Base-by-base conservation (phyloP, 306 rosid genomes). In the Mimosa bimucronata region DNA sequence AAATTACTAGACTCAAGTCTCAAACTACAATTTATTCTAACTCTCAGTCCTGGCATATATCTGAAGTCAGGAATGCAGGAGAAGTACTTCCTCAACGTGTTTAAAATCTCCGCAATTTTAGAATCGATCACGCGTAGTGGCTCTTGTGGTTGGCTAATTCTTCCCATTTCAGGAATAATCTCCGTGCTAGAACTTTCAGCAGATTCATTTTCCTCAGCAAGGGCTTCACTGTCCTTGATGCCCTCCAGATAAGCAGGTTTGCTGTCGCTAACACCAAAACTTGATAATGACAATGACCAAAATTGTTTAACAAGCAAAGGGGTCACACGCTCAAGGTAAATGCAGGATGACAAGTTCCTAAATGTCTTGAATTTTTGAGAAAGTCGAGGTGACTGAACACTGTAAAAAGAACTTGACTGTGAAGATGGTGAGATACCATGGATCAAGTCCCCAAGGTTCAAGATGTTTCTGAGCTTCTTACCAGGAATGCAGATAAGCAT, bases 21-120 rank as follows among this genome's bases (percentile, higher is more conserved):
- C 87, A 95, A 92, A 78, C 85, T 75, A 80, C 97, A 92, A 31
- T 86, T 72, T 84, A 95, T 86, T 83, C 74, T 86, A 71, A 95
- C 98, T 87, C 80, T 91, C 74, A 91, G 82, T 66, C 98, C 98
- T 58, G 89, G 83, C 98, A 86, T 90, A 76, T 87, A 80, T 91
- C 98, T 91, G 88, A 75, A 91, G 87, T 95, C 98, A 71, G 98
- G 98, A 80, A 95, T 89, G 89, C 89, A 87, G 74, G 98, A 90
- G 86, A 91, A 95, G 85, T 95, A 88, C 84, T 73, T 86, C 85
- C 98, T 88, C 75, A 92, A 79, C 7, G 79, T 88, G 74, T 79
- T 84, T 84, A 95, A 85, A 82, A 92, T 92, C 86, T 88, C 97
- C 6, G 98, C 86, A 41, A 88, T 86, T 84, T 88, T 92, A n/a